Conservation (phyloP, 352 stramenopile genomes). For the Phytophthora macrochlamydospora region DNA sequence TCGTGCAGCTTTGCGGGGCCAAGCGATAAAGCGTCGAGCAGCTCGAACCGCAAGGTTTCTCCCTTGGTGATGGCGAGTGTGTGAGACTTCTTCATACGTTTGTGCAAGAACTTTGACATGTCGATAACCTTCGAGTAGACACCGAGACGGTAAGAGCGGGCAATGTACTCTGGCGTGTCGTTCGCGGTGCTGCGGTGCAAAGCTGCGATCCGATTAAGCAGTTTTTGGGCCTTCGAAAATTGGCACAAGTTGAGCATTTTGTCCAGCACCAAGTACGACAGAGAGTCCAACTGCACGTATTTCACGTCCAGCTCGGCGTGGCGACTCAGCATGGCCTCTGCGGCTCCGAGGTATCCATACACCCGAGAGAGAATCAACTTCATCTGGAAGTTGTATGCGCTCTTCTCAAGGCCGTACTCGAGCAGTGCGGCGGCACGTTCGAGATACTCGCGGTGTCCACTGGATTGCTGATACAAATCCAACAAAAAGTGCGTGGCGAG, state of each 20-base stretch:
- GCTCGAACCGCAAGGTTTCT: conserved; percentile 60
- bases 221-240: conserved; percentile 53
- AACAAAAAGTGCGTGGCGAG: conserved; percentile 74
- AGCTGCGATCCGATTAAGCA: conserved; percentile 52
- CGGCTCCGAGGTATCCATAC: conserved; percentile 77
- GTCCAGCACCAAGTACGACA: conserved; percentile 86
- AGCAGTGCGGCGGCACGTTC: conserved; percentile 62
- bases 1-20: conserved; percentile 56
- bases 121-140: conserved; percentile 87
- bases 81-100: conserved; percentile 79
- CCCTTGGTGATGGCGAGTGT: conserved; percentile 68
- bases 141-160: conserved; percentile 76
- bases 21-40: conserved; percentile 53
- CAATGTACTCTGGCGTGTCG: conserved; percentile 85
- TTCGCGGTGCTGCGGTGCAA: conserved; percentile 61
- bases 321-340: conserved; percentile 62
- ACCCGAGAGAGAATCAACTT: conserved; percentile 84
- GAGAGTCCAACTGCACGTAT: conserved; percentile 85
- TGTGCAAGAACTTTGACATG: conserved; percentile 79
- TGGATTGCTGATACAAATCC: conserved; percentile 64
- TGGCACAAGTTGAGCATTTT: conserved; percentile 74
- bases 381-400: conserved; percentile 91
- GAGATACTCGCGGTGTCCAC: conserved; percentile 42
- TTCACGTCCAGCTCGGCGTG: conserved; percentile 86
- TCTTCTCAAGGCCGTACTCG: conserved; percentile 79